Conservation (phyloP, 2,329 filamentous ascomycete genomes). For the Alternaria gaisen region DNA sequence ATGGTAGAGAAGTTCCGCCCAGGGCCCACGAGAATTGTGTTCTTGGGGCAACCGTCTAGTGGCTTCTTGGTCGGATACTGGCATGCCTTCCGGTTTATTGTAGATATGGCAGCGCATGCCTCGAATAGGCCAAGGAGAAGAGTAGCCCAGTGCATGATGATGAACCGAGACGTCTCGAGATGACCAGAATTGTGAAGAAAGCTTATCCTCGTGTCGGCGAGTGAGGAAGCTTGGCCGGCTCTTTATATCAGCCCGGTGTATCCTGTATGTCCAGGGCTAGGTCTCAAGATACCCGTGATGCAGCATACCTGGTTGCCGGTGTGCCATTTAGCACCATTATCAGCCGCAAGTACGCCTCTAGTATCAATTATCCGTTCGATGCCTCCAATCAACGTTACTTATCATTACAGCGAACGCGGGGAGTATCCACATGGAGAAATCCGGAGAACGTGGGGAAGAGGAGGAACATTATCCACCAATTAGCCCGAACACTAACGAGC, state of each 20-base stretch:
- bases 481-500: not conserved
- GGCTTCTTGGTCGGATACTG: slow-evolving; percentile 50
- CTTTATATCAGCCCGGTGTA: not conserved
- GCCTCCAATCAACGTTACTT: slow-evolving; percentile 12
- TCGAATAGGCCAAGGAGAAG: slow-evolving; percentile 21
- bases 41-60: slow-evolving; percentile 51
- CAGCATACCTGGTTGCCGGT: not conserved
- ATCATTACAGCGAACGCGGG: slow-evolving; percentile 20
- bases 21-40: slow-evolving; percentile 43
- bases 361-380: not conserved
- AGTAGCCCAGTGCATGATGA: slow-evolving; percentile 23
- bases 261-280: not conserved
- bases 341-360: slow-evolving; percentile 1
- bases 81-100: slow-evolving; percentile 40
- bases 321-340: not conserved
- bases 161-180: not conserved
- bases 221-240: slow-evolving; percentile 2
- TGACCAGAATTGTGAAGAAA: not conserved
- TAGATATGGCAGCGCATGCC: slow-evolving; percentile 24
- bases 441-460: slow-evolving; percentile 24
- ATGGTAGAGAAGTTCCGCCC: slow-evolving; percentile 48
- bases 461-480: slow-evolving; percentile 35
- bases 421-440: slow-evolving; percentile 16
- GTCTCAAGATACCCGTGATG: not conserved
- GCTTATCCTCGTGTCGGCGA: not conserved